Evolutionary conservation across 257 asterid species (phyloP).

Genomic region (Datura wrightii): DNA sequence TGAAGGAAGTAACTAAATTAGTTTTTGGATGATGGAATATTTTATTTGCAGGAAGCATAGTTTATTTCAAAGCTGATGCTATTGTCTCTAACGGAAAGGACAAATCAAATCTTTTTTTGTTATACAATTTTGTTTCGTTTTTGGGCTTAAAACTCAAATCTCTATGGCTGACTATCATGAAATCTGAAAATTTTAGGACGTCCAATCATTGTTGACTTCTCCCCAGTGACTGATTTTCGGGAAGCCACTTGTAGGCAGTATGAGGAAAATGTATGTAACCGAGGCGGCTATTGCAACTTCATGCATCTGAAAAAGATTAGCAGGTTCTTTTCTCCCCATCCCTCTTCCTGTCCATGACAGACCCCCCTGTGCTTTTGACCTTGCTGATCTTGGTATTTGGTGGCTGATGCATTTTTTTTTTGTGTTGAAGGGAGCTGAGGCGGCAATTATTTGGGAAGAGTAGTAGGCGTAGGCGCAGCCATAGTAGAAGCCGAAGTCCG

Average conservation of each 20-base stretch:
- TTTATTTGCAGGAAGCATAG: neutral
- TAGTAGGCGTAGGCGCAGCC: constrained; percentile 68
- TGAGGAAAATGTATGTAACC: constrained; percentile 87
- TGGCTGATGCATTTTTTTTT: constrained; percentile 33
- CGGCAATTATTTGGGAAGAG: constrained; percentile 73
- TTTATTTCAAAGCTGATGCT: neutral
- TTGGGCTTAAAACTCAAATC: neutral
- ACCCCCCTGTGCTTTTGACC: neutral
- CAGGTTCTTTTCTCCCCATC: constrained; percentile 53
- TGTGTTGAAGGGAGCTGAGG: constrained; percentile 65
- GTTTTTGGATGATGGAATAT: neutral
- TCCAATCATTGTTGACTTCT: constrained; percentile 85
- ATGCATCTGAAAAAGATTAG: constrained; percentile 90
- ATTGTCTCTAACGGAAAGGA: neutral
- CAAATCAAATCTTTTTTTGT: neutral
- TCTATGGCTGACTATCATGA: constrained; percentile 21
- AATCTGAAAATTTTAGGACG: constrained; percentile 55
- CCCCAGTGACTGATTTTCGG: constrained; percentile 93
- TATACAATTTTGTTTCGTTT: neutral
- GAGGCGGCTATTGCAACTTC: constrained; percentile 95
- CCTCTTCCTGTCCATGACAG: neutral
- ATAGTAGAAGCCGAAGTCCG: constrained; percentile 77
- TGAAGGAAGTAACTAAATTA: neutral
- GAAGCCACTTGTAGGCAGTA: constrained; percentile 94
- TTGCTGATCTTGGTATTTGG: constrained; percentile 7